Conservation (phyloP, 208 protist genomes). For the Trypanosoma melophagium region DNA sequence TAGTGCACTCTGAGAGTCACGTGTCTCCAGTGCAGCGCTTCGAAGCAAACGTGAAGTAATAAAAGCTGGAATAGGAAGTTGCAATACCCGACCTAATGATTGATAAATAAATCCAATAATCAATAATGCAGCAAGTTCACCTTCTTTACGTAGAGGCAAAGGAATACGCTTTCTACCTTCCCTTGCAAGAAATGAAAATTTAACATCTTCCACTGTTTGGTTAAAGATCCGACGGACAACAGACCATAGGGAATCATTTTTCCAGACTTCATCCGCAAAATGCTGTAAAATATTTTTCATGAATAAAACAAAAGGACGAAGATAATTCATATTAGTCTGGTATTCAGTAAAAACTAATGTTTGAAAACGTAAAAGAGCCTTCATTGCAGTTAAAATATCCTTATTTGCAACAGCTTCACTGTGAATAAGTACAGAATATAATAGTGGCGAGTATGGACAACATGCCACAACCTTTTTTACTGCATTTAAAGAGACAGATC, state of each 20-base stretch:
- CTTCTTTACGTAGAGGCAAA: slow-evolving; percentile 15
- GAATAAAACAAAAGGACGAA: slow-evolving; percentile 19
- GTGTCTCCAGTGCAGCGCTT: slow-evolving; percentile 15
- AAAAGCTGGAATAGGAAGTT: slow-evolving; percentile 50
- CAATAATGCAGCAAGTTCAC: slow-evolving; percentile 16
- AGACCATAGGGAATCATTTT: slow-evolving; percentile 14
- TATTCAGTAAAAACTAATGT: slow-evolving; percentile 19
- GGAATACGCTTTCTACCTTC: slow-evolving; percentile 21
- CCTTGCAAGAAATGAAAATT: slow-evolving; percentile 24
- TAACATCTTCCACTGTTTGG: slow-evolving; percentile 21
- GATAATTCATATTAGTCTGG: background rate
- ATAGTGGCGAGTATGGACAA: slow-evolving; percentile 14
- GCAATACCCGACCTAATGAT: slow-evolving; percentile 30
- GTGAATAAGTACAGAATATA: slow-evolving; percentile 14
- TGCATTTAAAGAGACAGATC: slow-evolving; percentile 15
- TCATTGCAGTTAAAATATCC: slow-evolving; percentile 16
- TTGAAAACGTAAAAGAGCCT: slow-evolving; percentile 19
- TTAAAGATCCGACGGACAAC: slow-evolving; percentile 30
- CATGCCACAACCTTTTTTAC: background rate
- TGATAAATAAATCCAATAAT: slow-evolving; percentile 44
- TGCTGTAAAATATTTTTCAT: slow-evolving; percentile 16
- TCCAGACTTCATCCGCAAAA: slow-evolving; percentile 27
- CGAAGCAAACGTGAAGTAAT: slow-evolving; percentile 44
- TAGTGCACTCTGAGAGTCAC: slow-evolving; percentile 48
- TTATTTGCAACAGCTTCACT: slow-evolving; percentile 4